A percentile compares a stretch with the other conserved stretches of the same genome.
These are phyloP conservation scores for Crithidia sp. DNA, from an alignment of 208 protist genomes.

Conservation along the genomic window DNA sequence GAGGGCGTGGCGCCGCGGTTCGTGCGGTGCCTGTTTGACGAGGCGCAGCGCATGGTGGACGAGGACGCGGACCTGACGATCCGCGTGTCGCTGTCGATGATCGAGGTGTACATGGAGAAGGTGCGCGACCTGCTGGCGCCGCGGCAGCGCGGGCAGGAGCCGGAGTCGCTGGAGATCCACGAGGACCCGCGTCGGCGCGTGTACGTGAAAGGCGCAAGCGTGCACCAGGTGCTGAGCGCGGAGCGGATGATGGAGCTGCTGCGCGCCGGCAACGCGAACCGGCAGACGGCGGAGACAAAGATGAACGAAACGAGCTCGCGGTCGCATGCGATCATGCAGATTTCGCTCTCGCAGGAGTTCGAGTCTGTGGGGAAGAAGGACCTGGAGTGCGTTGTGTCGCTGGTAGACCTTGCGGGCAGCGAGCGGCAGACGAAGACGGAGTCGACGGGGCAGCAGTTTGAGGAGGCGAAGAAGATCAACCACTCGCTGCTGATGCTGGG, in stretches of 20 bases:
- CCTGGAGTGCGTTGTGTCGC: conserved; percentile 66
- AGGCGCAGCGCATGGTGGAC: conserved; percentile 51
- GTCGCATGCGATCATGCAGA: conserved; percentile 83
- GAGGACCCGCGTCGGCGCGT: conserved; percentile 62
- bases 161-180: conserved; percentile 74
- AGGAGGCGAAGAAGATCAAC: conserved; percentile 93
- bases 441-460: conserved; percentile 74
- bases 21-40: conserved; percentile 45
- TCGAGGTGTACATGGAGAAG: conserved; percentile 85
- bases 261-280: conserved; percentile 64
- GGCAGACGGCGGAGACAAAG: conserved; percentile 78
- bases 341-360: conserved; percentile 69
- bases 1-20: conserved; percentile 47
- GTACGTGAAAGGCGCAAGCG: conserved; percentile 62
- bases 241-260: conserved; percentile 76
- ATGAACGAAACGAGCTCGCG: conserved; percentile 91
- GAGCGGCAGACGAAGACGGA: conserved; percentile 87
- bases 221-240: conserved; percentile 75
- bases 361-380: conserved; percentile 53
- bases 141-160: conserved; percentile 73
- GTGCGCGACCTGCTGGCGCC: conserved; percentile 76
- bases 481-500: conserved; percentile 87
- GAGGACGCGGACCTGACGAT: conserved; percentile 58
- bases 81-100: conserved; percentile 76
- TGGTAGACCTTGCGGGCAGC: conserved; percentile 86